Evolutionary conservation across 768 basidiomycete species (phyloP).

Genomic region (Amanita rimosa): DNA sequence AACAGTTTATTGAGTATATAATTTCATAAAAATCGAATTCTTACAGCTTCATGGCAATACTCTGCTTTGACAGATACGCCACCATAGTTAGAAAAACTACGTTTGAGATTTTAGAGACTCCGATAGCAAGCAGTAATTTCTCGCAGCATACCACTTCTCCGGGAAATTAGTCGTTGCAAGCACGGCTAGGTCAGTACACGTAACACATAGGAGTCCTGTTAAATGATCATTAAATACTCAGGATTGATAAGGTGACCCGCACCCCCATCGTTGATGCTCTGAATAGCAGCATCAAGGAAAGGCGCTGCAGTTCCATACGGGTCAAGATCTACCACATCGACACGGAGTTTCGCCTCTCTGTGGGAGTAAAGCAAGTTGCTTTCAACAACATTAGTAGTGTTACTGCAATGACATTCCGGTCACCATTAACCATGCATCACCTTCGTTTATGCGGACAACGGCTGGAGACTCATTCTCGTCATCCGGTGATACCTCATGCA

Average conservation of each 20-base stretch:
- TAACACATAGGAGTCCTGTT: constrained; percentile 82
- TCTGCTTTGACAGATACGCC: constrained; percentile 86
- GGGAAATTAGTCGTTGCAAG: constrained; percentile 90
- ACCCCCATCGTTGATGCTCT: constrained; percentile 84
- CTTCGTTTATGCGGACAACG: constrained; percentile 78
- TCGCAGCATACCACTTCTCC: constrained; percentile 74
- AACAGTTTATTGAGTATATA: not conserved
- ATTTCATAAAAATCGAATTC: constrained; percentile 14
- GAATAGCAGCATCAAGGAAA: constrained; percentile 92
- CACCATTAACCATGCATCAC: constrained; percentile 77
- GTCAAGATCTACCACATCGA: constrained; percentile 95
- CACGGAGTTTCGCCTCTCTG: constrained; percentile 57
- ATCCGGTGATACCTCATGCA: not conserved
- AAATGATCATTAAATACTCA: not conserved
- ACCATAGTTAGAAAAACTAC: constrained; percentile 90
- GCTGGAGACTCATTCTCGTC: constrained; percentile 13
- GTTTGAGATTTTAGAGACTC: not conserved
- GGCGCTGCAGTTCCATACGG: constrained; percentile 97
- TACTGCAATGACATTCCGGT: not conserved
- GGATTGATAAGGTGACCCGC: constrained; percentile 10
- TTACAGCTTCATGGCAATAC: constrained; percentile 87
- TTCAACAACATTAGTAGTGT: constrained; percentile 1
- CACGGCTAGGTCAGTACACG: constrained; percentile 93
- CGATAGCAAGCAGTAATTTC: not conserved
- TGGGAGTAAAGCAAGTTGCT: constrained; percentile 90